Conservation (phyloP, 331 rosid genomes). For the Malus hybrid region DNA sequence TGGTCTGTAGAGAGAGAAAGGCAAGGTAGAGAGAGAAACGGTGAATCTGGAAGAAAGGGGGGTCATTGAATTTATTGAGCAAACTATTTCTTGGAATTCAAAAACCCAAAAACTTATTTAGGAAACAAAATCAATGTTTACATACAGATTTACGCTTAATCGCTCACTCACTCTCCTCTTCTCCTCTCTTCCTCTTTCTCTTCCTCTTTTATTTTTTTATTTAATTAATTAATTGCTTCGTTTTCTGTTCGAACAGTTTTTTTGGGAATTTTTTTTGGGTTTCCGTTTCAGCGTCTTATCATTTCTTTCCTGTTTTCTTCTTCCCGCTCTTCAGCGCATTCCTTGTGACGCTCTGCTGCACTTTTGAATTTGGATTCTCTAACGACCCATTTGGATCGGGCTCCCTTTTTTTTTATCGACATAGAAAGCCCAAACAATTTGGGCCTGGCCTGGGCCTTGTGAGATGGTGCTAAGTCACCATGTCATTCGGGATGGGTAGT, state of each 20-base stretch:
- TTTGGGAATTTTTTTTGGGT: background rate
- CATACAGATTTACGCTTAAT: background rate
- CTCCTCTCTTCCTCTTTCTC: no score
- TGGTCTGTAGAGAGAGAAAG: background rate
- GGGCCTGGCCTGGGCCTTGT: background rate
- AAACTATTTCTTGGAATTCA: background rate
- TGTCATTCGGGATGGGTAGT: no score
- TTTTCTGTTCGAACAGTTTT: background rate
- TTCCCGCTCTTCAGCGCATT: conserved; percentile 1
- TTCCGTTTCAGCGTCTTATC: background rate
- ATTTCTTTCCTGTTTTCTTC: background rate
- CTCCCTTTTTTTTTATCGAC: background rate
- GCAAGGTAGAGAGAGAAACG: background rate
- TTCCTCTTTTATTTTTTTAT: no score
- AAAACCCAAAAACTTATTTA: background rate
- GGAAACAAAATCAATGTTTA: conserved; percentile 1
- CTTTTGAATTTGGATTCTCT: background rate
- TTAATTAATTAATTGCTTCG: background rate
- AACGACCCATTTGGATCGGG: background rate
- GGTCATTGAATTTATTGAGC: background rate
- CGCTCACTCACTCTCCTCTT: background rate
- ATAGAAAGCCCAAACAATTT: background rate
- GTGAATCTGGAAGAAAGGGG: background rate
- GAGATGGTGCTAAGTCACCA: no score
- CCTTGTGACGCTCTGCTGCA: background rate